Conservation (phyloP, 2,329 filamentous ascomycete species). For the Trichoderma pleuroti region DNA sequence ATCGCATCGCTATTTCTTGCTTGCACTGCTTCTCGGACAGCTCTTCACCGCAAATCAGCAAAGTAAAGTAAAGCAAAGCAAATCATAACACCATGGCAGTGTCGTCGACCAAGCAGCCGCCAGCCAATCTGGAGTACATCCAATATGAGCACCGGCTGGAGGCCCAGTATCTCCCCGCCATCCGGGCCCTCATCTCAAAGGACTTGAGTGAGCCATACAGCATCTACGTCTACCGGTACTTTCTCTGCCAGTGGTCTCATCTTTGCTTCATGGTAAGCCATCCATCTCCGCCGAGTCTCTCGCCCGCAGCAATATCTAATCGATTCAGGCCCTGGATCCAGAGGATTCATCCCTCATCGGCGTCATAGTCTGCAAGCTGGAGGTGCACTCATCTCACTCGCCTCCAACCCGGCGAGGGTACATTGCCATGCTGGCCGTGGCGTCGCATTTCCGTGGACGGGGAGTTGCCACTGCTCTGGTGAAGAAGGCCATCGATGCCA, state of each 20-base stretch:
- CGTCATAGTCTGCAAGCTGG: slow-evolving; percentile 92
- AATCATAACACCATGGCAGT: slow-evolving; percentile 32
- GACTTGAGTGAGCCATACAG: slow-evolving; percentile 98
- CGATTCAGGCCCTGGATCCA: slow-evolving; percentile 55
- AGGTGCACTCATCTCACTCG: slow-evolving; percentile 81
- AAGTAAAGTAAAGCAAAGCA: neutral
- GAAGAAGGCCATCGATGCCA: slow-evolving; percentile 84
- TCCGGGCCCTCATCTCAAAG: slow-evolving; percentile 89
- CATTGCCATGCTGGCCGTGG: slow-evolving; percentile 97
- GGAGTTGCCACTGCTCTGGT: slow-evolving; percentile 89
- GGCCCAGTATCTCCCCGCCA: slow-evolving; percentile 70
- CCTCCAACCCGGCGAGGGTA: slow-evolving; percentile 75
- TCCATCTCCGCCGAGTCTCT: neutral
- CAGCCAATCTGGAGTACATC: slow-evolving; percentile 53
- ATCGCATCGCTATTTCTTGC: neutral
- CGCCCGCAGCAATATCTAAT: neutral
- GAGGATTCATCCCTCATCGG: slow-evolving; percentile 67
- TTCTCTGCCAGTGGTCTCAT: slow-evolving; percentile 95
- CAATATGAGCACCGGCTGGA: slow-evolving; percentile 62
- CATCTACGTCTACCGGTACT: slow-evolving; percentile 98
- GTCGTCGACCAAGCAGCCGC: slow-evolving; percentile 34
- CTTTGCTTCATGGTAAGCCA: slow-evolving; percentile 82
- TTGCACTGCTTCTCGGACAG: neutral
- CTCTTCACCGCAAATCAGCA: neutral
- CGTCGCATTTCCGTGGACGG: slow-evolving; percentile 71